Conservation (phyloP, 805 yeast species). For the Yarrowia sp. region DNA sequence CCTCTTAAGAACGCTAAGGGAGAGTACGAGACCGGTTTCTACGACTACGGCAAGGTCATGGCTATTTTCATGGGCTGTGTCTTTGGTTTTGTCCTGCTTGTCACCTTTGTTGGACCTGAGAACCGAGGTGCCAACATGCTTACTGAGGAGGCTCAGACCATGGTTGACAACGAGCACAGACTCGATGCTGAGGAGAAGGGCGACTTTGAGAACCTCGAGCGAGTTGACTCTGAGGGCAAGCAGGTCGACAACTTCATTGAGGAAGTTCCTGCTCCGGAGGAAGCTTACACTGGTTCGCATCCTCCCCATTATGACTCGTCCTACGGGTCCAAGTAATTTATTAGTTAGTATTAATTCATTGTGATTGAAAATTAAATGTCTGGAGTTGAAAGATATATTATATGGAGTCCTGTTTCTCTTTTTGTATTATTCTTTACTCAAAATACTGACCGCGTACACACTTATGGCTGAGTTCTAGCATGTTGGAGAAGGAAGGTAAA, state of each 20-base stretch:
- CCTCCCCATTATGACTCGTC: slow-evolving; percentile 20
- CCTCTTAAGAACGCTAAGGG: slow-evolving; percentile 56
- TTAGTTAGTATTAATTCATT: neutral
- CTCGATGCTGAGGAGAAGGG: slow-evolving; percentile 26
- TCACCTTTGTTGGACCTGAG: slow-evolving; percentile 66
- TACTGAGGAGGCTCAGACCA: slow-evolving; percentile 2
- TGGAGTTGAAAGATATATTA: no score
- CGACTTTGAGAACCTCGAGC: slow-evolving; percentile 26
- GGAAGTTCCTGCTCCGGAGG: neutral
- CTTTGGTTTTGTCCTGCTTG: slow-evolving; percentile 58
- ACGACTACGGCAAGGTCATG: slow-evolving; percentile 73
- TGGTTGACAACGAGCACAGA: neutral
- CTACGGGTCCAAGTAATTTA: slow-evolving; percentile 1
- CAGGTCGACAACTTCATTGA: neutral
- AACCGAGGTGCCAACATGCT: slow-evolving; percentile 44
- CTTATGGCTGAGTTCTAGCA: neutral
- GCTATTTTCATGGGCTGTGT: slow-evolving; percentile 72
- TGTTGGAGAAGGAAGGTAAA: neutral
- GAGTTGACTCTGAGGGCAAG: slow-evolving; percentile 19
- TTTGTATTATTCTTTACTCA: no score
- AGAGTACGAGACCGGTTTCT: slow-evolving; percentile 47
- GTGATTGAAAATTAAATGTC: neutral
- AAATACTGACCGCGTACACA: no score
- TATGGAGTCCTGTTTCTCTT: no score
- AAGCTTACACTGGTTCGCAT: neutral